phyloP scores from a whole-genome alignment of 352 stramenopile species.

The Phytopythium vexans region DNA sequence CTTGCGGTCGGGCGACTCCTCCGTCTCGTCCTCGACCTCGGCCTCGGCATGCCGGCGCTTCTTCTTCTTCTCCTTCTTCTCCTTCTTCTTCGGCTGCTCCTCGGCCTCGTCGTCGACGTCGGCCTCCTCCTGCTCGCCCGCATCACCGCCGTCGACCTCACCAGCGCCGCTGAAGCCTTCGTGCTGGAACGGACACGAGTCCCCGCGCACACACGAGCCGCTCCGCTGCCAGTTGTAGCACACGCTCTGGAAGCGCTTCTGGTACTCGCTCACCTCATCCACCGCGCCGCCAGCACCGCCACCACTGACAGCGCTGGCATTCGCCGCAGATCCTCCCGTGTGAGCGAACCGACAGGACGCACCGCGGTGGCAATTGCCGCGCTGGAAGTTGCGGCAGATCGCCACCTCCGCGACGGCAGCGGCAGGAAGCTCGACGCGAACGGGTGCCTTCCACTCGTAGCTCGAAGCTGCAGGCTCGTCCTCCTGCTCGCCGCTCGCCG shows the following conservation, averaged over 20 bases:
- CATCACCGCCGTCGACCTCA: neutral
- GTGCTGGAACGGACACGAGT: conserved; percentile 52
- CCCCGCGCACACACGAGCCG: conserved; percentile 33
- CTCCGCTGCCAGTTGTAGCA: conserved; percentile 65
- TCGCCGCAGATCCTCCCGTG: conserved; percentile 12
- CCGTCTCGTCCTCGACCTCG: conserved; percentile 2
- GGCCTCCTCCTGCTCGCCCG: conserved; percentile 2
- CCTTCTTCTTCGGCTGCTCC: conserved; percentile 8
- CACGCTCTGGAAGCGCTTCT: conserved; percentile 62
- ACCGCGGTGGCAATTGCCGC: conserved; percentile 36
- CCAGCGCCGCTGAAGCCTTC: conserved; percentile 8
- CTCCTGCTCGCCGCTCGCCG: conserved; percentile 9
- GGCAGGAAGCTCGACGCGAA: conserved; percentile 31
- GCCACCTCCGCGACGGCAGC: conserved; percentile 42
- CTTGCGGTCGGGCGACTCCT: conserved; percentile 10
- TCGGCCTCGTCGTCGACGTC: neutral
- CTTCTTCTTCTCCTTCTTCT: conserved; percentile 14
- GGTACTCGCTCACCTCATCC: conserved; percentile 56
- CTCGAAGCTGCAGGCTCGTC: conserved; percentile 4
- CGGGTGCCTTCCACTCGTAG: conserved; percentile 16
- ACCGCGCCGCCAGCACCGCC: conserved; percentile 22
- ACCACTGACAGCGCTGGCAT: conserved; percentile 1
- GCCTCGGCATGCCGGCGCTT: conserved; percentile 6
- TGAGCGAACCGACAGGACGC: conserved; percentile 59
- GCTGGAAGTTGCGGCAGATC: conserved; percentile 52